Evolutionary conservation across 129 eudicot species (phyloP).

Genomic region (Sambucus nigra): DNA sequence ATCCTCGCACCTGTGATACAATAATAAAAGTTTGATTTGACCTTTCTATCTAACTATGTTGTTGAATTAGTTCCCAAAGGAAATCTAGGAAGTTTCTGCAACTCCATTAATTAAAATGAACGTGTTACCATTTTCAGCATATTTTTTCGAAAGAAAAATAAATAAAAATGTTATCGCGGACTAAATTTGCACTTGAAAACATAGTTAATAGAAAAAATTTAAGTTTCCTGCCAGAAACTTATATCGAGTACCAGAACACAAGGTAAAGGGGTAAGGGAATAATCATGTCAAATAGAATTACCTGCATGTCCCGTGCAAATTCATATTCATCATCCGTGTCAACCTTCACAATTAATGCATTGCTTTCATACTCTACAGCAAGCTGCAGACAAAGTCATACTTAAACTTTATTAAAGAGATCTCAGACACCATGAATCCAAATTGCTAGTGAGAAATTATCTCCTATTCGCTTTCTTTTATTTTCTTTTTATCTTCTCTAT

Average conservation of each 20-base stretch:
- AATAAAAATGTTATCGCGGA: no score
- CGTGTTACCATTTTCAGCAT: no score
- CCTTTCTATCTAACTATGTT: background rate
- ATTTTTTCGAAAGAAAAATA: no score
- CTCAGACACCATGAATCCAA: background rate
- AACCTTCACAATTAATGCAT: conserved; percentile 77
- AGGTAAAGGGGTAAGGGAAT: background rate
- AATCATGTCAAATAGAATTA: conserved; percentile 2
- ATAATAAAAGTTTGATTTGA: no score
- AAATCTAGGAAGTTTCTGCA: background rate
- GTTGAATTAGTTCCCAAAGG: no score
- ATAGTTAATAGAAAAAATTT: background rate
- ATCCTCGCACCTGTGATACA: conserved; percentile 73
- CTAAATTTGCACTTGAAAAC: no score
- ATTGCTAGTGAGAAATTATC: background rate
- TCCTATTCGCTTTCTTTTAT: background rate
- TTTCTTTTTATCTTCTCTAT: background rate
- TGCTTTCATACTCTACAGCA: conserved; percentile 89
- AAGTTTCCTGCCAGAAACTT: background rate
- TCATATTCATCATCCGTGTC: conserved; percentile 96
- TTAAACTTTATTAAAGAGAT: background rate
- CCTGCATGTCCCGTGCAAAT: conserved; percentile 98
- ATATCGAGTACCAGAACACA: background rate
- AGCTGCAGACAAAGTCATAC: conserved; percentile 35
- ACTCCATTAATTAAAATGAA: no score